Conservation (phyloP, 805 yeast genomes). For the Metschnikowia kunwiensis region DNA sequence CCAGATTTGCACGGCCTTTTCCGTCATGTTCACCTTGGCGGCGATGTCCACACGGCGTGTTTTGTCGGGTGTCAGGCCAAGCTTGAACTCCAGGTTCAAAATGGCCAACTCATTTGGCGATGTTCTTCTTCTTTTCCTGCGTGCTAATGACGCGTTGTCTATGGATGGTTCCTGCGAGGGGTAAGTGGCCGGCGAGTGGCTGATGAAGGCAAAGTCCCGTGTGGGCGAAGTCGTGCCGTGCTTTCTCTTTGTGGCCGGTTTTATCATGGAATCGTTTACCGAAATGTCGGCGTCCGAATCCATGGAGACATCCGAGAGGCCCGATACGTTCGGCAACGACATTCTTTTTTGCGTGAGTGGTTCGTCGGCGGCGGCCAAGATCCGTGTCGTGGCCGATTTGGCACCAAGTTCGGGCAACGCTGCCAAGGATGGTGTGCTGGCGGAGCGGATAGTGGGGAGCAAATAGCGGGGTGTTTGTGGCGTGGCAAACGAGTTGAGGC, state of each 20-base stretch:
- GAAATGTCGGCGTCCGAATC: slow-evolving; percentile 15
- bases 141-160: slow-evolving; percentile 88
- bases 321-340: not conserved
- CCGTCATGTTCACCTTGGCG: slow-evolving; percentile 82
- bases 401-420: slow-evolving; percentile 1
- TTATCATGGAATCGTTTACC: slow-evolving; percentile 12
- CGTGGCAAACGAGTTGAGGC: slow-evolving; percentile 24
- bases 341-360: not conserved
- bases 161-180: slow-evolving; percentile 78
- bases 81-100: slow-evolving; percentile 72
- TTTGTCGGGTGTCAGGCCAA: slow-evolving; percentile 80
- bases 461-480: slow-evolving; percentile 19
- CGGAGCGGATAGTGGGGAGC: slow-evolving; percentile 5
- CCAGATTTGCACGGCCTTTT: slow-evolving; percentile 97
- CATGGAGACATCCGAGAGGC: slow-evolving; percentile 2
- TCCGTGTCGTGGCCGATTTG: not conserved
- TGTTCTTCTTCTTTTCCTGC: slow-evolving; percentile 94
- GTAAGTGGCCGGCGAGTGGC: slow-evolving; percentile 88
- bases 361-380: slow-evolving; percentile 1
- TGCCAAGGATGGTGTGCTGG: slow-evolving; percentile 10
- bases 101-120: slow-evolving; percentile 81
- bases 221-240: slow-evolving; percentile 14
- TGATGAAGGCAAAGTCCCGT: slow-evolving; percentile 74
- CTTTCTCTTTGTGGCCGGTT: slow-evolving; percentile 27
- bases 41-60: slow-evolving; percentile 77